phyloP scores from a whole-genome alignment of 495 filamentous ascomycete genomes.

The Lepidopterella palustris region DNA sequence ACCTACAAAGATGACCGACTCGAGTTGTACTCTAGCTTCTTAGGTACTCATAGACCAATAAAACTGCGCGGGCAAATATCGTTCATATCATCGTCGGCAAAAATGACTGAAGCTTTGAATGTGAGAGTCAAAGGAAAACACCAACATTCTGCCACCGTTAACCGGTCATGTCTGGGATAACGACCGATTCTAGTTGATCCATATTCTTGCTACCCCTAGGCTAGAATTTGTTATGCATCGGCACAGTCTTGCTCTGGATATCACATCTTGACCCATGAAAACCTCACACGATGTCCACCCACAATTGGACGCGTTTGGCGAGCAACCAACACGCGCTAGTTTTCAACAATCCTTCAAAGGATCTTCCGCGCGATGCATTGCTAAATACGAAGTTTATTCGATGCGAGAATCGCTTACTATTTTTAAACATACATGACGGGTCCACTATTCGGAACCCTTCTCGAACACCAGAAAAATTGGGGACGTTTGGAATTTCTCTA shows the following conservation, averaged over 20 bases:
- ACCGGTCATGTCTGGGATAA: no score
- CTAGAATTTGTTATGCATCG: no score
- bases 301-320: not conserved
- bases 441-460: not conserved
- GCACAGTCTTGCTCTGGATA: no score
- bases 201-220: no score
- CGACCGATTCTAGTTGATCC: no score
- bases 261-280: not conserved
- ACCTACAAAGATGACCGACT: no score
- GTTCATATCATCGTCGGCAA: no score
- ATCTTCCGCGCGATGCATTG: not conserved
- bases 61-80: not conserved
- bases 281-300: not conserved
- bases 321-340: not conserved
- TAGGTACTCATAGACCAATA: not conserved
- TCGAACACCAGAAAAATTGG: not conserved
- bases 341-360: not conserved
- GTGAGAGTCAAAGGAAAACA: no score
- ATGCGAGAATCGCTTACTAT: conserved; percentile 9
- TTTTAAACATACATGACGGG: not conserved
- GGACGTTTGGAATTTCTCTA: not conserved
- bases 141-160: no score
- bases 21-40: not conserved
- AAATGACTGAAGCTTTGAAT: not conserved
- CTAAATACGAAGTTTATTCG: conserved; percentile 4